Percentiles rank a stretch among this genome's conserved stretches.
phyloP scores from a whole-genome alignment of 83 land plant genomes.

The Picea engelmannii region DNA sequence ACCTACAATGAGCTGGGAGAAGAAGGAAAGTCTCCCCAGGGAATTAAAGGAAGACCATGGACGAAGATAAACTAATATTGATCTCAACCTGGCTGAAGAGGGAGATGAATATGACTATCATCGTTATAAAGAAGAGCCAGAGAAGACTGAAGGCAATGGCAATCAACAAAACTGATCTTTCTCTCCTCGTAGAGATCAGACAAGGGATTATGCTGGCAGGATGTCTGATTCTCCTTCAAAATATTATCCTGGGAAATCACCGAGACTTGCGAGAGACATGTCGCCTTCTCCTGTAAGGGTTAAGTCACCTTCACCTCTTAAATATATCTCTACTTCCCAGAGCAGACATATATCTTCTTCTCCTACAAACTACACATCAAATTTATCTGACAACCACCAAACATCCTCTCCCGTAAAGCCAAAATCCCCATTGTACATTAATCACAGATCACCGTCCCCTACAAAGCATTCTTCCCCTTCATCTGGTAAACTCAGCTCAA shows the following conservation, averaged over 20 bases:
- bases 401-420: neutral
- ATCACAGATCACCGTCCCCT: neutral
- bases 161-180: no score
- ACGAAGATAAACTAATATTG: constrained; percentile 6
- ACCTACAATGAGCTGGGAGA: constrained; percentile 14
- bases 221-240: no score
- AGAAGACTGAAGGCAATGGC: neutral
- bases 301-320: no score
- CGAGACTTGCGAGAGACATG: no score
- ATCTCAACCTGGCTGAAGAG: neutral
- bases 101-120: no score
- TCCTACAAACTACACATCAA: neutral
- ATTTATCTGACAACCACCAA: constrained; percentile 3
- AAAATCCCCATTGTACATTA: neutral
- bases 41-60: constrained; percentile 1
- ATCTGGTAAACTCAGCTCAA: constrained; percentile 5
- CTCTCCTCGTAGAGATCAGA: no score
- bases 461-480: constrained; percentile 3
- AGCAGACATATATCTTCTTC: no score
- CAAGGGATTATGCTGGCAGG: no score
- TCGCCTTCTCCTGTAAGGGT: no score
- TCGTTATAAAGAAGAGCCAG: neutral
- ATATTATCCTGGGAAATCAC: no score
- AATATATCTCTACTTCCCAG: no score
- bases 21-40: neutral